These are phyloP conservation scores for Lasiodiplodia citricola DNA, from an alignment of 2,329 filamentous ascomycete genomes.

Conservation along the genomic window DNA sequence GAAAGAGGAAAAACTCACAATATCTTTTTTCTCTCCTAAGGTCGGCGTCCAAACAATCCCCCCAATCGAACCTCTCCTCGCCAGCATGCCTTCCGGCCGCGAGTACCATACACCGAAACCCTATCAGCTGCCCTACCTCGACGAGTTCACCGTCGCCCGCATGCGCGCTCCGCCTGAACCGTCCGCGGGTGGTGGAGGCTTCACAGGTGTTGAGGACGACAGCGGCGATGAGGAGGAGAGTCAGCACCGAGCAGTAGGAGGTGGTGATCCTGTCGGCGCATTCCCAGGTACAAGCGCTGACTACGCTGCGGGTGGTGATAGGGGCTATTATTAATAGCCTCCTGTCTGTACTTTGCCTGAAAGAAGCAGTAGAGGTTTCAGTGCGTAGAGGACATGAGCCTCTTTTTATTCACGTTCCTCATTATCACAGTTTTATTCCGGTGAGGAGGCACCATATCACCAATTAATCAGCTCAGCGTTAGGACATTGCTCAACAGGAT, in stretches of 20 bases:
- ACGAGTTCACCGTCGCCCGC: slow-evolving; percentile 63
- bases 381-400: too few relatives aligned
- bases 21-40: slow-evolving; percentile 47
- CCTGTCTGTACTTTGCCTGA: too few relatives aligned
- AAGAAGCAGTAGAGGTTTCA: too few relatives aligned
- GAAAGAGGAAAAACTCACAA: slow-evolving; percentile 2
- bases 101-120: slow-evolving; percentile 78
- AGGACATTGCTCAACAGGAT: too few relatives aligned
- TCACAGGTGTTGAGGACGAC: slow-evolving; percentile 41
- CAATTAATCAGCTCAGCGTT: too few relatives aligned
- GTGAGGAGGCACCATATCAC: too few relatives aligned
- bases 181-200: slow-evolving; percentile 41
- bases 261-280: slow-evolving; percentile 36
- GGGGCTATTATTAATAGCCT: slow-evolving; percentile 3
- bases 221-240: slow-evolving; percentile 43
- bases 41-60: slow-evolving; percentile 83
- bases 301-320: slow-evolving; percentile 33
- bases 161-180: slow-evolving; percentile 64
- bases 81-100: slow-evolving; percentile 83
- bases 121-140: slow-evolving; percentile 70
- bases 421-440: too few relatives aligned
- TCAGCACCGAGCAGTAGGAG: slow-evolving; percentile 1
- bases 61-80: slow-evolving; percentile 70
- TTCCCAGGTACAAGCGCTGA: slow-evolving; percentile 44
- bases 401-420: too few relatives aligned